These are phyloP conservation scores for Pseudoturritis turrita DNA, from an alignment of 345 rosid species.

Conservation along the genomic window DNA sequence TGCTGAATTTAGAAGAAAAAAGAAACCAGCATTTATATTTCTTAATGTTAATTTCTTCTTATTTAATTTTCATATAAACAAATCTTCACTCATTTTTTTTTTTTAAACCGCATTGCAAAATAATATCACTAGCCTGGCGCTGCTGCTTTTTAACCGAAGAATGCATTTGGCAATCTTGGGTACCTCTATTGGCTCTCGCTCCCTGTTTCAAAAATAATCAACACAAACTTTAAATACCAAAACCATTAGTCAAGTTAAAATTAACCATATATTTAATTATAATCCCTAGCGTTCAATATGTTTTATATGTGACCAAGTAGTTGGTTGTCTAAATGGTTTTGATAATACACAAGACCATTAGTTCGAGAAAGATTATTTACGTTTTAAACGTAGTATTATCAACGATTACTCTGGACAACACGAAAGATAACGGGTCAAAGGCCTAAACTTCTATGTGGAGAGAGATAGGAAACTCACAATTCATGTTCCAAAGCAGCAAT, in stretches of 20 bases:
- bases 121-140: conserved; percentile 17
- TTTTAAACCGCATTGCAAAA: not conserved
- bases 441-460: too few relatives aligned
- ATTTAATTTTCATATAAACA: too few relatives aligned
- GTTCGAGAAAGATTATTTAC: too few relatives aligned
- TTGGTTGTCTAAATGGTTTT: too few relatives aligned
- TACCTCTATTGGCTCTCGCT: conserved; percentile 5
- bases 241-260: not conserved
- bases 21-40: not conserved
- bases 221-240: not conserved
- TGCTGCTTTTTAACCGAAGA: conserved; percentile 24
- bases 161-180: conserved; percentile 17
- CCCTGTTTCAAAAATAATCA: not conserved
- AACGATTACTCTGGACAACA: too few relatives aligned
- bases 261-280: too few relatives aligned
- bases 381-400: too few relatives aligned
- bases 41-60: not conserved
- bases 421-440: too few relatives aligned
- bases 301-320: too few relatives aligned
- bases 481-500: conserved; percentile 26
- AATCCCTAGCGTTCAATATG: too few relatives aligned
- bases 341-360: too few relatives aligned
- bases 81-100: too few relatives aligned
- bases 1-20: not conserved
- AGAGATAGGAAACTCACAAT: conserved; percentile 19